Evolutionary conservation across 2,329 filamentous ascomycete species (phyloP), one percentile per base, ranked within the genome.

Genomic region (Trichophyton verrucosum): DNA sequence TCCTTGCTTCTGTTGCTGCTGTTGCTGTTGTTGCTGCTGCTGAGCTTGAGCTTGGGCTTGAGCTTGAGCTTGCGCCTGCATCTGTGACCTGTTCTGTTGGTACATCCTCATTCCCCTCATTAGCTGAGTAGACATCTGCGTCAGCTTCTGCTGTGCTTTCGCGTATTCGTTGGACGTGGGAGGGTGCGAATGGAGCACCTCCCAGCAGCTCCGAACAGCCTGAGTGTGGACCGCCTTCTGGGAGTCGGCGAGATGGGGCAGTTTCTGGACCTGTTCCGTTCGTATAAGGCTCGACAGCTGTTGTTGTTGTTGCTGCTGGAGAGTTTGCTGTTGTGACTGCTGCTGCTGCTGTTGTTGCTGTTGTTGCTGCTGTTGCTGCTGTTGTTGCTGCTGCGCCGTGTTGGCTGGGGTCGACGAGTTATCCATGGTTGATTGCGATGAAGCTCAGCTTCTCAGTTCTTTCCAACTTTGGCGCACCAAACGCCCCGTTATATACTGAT

Each of bases 191-290:
- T 81, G 78, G 58, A 81, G 73, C 36, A 76, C 70, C 33, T 77
- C 76, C 81, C 82, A 85, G 57, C 82, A 75, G 63, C 75, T 78
- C 61, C 77, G 75, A 63, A 85, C 77, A 20, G 80, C 74, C 57
- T 76, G 72, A 61, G 79, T 79, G 67, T 83, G 83, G 65, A 81
- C 78, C 51, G 76, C 71, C 71, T 84, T 85, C 66, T 81, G 77
- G 57, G 78, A 72, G 7, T 81, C 79, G 63, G 72, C 78, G 33
- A 85, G 73, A 69, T 78, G 75, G 3, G 79, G 79, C 4, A 83
- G 73, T 61, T 76, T 76, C 63, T 78, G 76, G 58, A 83, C 79
- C 63, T 81, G 78, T 61, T 80, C 77, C 33, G 80, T 78, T 51
- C 76, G 76, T 65, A 82, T 81, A 57, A 80, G 68, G 60, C 76